Percentiles rank a stretch among this genome's conserved stretches.
phyloP scores from a whole-genome alignment of 768 basidiomycete genomes.

The Lactarius hatsudake region DNA sequence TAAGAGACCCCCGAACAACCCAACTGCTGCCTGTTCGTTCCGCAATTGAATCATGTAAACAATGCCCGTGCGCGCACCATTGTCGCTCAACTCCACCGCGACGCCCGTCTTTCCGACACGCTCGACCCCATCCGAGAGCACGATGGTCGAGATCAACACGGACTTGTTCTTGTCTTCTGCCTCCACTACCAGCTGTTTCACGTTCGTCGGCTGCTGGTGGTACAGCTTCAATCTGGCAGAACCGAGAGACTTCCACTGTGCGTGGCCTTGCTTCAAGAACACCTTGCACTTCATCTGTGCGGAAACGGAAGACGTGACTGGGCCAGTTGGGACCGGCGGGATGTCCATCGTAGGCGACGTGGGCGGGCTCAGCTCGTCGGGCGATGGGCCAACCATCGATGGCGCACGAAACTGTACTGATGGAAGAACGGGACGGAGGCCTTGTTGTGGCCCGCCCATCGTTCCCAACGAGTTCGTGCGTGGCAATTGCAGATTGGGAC shows the following conservation, averaged over 20 bases:
- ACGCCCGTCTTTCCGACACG: constrained; percentile 98
- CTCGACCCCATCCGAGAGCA: constrained; percentile 94
- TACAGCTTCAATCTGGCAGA: constrained; percentile 86
- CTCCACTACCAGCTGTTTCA: constrained; percentile 96
- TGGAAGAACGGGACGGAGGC: constrained; percentile 55
- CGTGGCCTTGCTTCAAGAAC: constrained; percentile 91
- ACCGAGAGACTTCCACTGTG: constrained; percentile 97
- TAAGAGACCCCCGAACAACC: constrained; percentile 82
- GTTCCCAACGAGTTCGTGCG: constrained; percentile 34
- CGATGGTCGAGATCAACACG: constrained; percentile 90
- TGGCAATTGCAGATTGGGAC: constrained; percentile 28
- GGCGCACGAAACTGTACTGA: constrained; percentile 57
- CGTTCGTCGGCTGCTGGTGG: constrained; percentile 75
- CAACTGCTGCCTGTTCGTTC: constrained; percentile 81
- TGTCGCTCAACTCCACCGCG: constrained; percentile 91
- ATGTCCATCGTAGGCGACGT: constrained; percentile 68
- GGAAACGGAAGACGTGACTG: constrained; percentile 72
- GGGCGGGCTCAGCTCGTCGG: constrained; percentile 78
- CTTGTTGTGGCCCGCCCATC: constrained; percentile 38
- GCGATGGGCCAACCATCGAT: constrained; percentile 51
- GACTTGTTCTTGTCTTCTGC: constrained; percentile 72
- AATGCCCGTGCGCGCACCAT: constrained; percentile 88
- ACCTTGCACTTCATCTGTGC: constrained; percentile 98
- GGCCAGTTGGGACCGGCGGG: constrained; percentile 51
- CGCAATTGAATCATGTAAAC: constrained; percentile 97